These are phyloP conservation scores for Marsdenia floribunda DNA, from an alignment of 257 asterid genomes.

Conservation along the genomic window DNA sequence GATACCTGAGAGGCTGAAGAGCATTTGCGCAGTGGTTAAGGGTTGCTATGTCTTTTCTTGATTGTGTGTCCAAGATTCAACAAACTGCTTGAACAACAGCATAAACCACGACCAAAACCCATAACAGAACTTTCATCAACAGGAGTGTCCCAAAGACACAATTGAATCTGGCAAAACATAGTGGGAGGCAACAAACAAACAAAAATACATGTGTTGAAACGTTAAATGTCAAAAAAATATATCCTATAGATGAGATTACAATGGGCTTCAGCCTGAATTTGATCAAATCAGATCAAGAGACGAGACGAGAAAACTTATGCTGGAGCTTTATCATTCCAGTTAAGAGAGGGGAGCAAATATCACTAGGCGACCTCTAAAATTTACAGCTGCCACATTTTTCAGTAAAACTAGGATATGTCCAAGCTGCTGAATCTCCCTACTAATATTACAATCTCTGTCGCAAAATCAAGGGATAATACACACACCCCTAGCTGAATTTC, in stretches of 20 bases:
- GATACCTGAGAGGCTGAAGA: too few species aligned
- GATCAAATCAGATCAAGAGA: background rate
- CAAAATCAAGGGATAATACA: slow-evolving; percentile 1
- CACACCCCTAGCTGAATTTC: background rate
- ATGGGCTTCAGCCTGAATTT: background rate
- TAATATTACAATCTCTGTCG: slow-evolving; percentile 1
- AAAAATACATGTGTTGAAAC: too few species aligned
- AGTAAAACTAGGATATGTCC: background rate
- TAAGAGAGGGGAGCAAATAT: background rate
- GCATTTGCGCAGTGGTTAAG: too few species aligned
- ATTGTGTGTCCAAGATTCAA: too few species aligned
- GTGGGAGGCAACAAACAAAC: too few species aligned
- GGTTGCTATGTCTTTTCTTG: too few species aligned
- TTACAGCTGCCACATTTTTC: background rate
- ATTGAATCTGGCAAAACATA: too few species aligned
- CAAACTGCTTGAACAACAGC: too few species aligned
- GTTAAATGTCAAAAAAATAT: background rate
- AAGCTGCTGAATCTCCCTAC: background rate
- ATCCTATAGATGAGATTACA: background rate
- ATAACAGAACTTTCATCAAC: too few species aligned
- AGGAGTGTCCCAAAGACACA: too few species aligned
- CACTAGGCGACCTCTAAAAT: background rate
- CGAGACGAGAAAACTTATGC: background rate
- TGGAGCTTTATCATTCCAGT: background rate
- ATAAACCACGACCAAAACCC: too few species aligned